Base-by-base conservation (phyloP, 176 grass and related monocot species). In the Aegilops sharonensis region DNA sequence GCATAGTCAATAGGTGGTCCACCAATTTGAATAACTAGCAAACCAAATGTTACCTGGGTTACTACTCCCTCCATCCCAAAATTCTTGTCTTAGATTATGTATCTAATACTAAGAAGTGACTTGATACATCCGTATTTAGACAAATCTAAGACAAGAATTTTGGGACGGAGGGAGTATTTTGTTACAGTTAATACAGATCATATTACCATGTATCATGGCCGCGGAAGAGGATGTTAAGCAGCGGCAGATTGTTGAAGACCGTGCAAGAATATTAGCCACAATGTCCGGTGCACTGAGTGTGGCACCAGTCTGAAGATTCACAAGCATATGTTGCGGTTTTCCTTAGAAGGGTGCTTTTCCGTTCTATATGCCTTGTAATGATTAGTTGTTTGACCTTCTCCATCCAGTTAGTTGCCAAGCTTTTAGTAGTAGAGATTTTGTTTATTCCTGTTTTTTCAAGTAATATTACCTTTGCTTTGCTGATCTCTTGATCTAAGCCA, bases 221-320 rank as follows among this genome's bases (percentile, higher is more conserved):
- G 77, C 64, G 18, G 91, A 95, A 69, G 90, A 95, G 11, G 90
- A 95, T 60, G 60, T 93, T 25, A 98, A 95, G 67, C 94, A 98
- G 82, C 75, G 62, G 34, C 93, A 91, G 87, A 92, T 92, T 42
- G 8, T 89, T 45, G 91, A 97, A 37, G 87, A 76, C 5, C 89
- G 92, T 62, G 89, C 92, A 2, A 97, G 89, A 74, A 89, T 56
- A 97, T 97, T 59, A 94, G 91, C 86, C 94, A 92, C 66, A 97
- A 97, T 85, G 92, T 94, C 29, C 77, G 94, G 18, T 97, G 94
- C 48, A 97, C 90, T 47, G 92, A 97, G 81, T 94, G 94, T 79
- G 94, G 94, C n/a, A 97, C 68, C 94, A 97, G 48, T 97, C 94
- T 86, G 96, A 98, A 90, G 96, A 98, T 74, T 98, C 96, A 48